Conservation (phyloP, 73 alveolate species). For the Symbiodinium pilosum region DNA sequence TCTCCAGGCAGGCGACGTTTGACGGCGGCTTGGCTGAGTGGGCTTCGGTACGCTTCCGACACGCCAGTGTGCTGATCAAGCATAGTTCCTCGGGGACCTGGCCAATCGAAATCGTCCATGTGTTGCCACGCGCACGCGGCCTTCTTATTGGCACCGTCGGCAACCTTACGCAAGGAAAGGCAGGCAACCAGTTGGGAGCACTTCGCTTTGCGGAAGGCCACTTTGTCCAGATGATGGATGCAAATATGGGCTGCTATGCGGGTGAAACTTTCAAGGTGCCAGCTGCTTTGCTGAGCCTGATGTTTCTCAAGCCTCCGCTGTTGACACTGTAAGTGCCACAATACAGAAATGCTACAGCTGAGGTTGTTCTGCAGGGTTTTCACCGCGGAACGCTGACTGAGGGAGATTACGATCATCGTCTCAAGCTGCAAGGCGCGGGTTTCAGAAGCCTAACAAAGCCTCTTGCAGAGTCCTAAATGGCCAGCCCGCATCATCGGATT, state of each 20-base stretch:
- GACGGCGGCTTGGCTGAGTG: constrained; percentile 18
- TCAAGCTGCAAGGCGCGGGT: constrained; percentile 29
- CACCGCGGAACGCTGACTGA: constrained; percentile 21
- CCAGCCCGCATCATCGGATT: constrained; percentile 47
- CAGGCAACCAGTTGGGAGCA: constrained; percentile 85
- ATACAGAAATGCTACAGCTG: background rate
- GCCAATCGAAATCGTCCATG: constrained; percentile 88
- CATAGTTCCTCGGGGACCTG: background rate
- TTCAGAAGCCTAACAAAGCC: too few relatives aligned
- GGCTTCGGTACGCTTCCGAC: constrained; percentile 81
- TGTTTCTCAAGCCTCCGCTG: background rate
- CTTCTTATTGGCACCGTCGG: constrained; percentile 63
- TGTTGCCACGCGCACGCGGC: constrained; percentile 78
- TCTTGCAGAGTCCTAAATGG: too few relatives aligned
- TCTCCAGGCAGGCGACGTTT: constrained; percentile 14
- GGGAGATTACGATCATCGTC: constrained; percentile 77
- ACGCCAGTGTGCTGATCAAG: constrained; percentile 73
- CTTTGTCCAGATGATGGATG: constrained; percentile 94
- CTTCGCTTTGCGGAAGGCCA: constrained; percentile 93
- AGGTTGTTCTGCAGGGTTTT: constrained; percentile 81
- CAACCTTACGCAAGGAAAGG: constrained; percentile 83
- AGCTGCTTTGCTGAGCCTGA: background rate
- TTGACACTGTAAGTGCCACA: too few relatives aligned
- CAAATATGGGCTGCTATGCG: constrained; percentile 83
- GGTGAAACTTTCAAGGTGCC: constrained; percentile 92